Conservation (phyloP, 768 basidiomycete genomes). For the Mycena rebaudengoi region DNA sequence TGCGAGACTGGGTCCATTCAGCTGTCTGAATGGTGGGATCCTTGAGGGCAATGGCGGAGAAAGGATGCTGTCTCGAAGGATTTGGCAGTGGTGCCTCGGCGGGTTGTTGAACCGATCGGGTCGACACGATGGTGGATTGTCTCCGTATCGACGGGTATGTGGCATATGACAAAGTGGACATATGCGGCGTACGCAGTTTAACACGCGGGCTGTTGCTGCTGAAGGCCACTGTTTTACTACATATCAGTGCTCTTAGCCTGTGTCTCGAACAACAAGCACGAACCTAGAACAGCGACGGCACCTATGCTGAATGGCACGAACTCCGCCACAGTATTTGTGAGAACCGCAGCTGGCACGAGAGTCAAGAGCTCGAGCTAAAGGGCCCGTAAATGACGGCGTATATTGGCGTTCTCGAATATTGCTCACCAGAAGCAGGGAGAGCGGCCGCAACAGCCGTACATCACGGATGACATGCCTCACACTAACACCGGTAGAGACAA, state of each 20-base stretch:
- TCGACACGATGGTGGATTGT: slow-evolving; percentile 1
- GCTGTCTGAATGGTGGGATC: slow-evolving; percentile 16
- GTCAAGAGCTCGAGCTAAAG: slow-evolving; percentile 49
- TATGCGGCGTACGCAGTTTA: neutral
- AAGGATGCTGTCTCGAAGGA: slow-evolving; percentile 24
- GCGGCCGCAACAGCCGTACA: slow-evolving; percentile 39
- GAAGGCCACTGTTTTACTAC: slow-evolving; percentile 21
- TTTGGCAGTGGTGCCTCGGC: neutral
- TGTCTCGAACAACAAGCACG: slow-evolving; percentile 16
- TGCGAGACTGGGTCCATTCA: slow-evolving; percentile 19
- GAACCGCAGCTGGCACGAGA: slow-evolving; percentile 43
- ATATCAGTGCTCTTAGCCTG: neutral
- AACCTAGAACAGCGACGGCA: slow-evolving; percentile 51
- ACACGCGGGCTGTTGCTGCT: neutral
- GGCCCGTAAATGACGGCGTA: neutral
- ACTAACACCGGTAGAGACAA: slow-evolving; percentile 28
- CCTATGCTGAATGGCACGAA: slow-evolving; percentile 53
- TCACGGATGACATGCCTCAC: slow-evolving; percentile 34
- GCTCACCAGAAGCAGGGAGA: slow-evolving; percentile 47
- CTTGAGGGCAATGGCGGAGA: slow-evolving; percentile 21
- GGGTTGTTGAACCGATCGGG: slow-evolving; percentile 9
- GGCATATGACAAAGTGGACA: slow-evolving; percentile 19
- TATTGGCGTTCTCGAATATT: neutral
- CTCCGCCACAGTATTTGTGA: slow-evolving; percentile 46
- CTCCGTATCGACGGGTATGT: slow-evolving; percentile 16